These are phyloP conservation scores for Xylogone sp. DNA, from an alignment of 2,329 filamentous ascomycete genomes.

Conservation along the genomic window DNA sequence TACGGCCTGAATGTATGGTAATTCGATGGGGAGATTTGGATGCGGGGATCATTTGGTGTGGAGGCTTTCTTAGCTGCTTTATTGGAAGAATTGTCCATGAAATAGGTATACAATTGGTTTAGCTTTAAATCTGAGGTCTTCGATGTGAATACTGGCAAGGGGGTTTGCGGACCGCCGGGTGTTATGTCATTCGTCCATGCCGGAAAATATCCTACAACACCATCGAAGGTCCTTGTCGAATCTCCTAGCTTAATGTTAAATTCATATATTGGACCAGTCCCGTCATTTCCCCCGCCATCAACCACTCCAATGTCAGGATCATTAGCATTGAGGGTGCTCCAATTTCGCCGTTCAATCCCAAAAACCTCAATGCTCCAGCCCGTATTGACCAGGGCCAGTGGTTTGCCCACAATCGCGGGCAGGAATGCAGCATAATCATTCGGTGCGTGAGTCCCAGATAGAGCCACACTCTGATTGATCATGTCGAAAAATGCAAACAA, in stretches of 20 bases:
- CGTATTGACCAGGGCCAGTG: conserved; percentile 37
- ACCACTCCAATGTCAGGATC: too few relatives aligned
- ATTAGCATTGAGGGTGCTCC: conserved; percentile 34
- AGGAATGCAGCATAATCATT: conserved; percentile 32
- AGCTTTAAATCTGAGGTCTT: too few relatives aligned
- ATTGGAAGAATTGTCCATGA: neutral
- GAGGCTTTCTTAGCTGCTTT: conserved; percentile 4
- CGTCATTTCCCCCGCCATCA: too few relatives aligned
- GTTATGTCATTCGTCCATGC: too few relatives aligned
- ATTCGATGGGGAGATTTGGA: conserved; percentile 5
- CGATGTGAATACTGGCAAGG: too few relatives aligned
- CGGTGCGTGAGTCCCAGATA: conserved; percentile 26
- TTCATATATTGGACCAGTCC: too few relatives aligned
- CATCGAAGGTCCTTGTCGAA: too few relatives aligned
- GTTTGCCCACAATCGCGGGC: conserved; percentile 34
- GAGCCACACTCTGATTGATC: conserved; percentile 29
- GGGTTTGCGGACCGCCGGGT: too few relatives aligned
- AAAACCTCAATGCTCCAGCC: conserved; percentile 36
- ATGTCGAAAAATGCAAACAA: conserved; percentile 31
- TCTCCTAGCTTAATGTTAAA: too few relatives aligned
- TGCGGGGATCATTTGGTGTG: conserved; percentile 4
- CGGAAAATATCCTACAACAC: too few relatives aligned
- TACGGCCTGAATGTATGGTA: too few relatives aligned
- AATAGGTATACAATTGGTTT: too few relatives aligned
- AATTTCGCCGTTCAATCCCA: conserved; percentile 9